Conservation (phyloP, 805 yeast species). For the Kuraishia piskuri region DNA sequence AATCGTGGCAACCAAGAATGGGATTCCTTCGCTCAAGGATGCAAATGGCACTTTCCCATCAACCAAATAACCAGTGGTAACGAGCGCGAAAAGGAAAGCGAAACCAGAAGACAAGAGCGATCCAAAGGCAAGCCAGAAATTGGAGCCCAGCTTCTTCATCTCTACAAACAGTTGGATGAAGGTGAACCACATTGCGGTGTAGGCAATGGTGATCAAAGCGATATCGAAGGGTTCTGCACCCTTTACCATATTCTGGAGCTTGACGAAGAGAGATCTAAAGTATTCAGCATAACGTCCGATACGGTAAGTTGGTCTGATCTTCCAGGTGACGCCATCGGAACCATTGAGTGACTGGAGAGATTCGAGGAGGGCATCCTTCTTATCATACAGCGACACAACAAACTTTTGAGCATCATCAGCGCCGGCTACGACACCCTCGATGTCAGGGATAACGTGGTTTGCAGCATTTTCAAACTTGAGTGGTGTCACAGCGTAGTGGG, state of each 20-base stretch:
- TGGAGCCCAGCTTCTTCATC: conserved; percentile 73
- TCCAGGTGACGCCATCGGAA: conserved; percentile 48
- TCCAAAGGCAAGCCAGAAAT: conserved; percentile 78
- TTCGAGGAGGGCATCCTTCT: conserved; percentile 14
- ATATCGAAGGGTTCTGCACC: conserved; percentile 86
- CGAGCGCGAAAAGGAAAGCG: conserved; percentile 76
- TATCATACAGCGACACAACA: conserved; percentile 21
- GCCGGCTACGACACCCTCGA: conserved; percentile 30
- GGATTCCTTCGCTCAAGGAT: conserved; percentile 82
- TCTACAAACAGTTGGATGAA: conserved; percentile 65
- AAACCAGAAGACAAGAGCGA: conserved; percentile 71
- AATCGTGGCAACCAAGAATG: conserved; percentile 84
- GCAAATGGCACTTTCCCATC: conserved; percentile 59
- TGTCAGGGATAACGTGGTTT: conserved; percentile 29
- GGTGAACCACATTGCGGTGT: conserved; percentile 82
- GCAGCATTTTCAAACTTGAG: conserved; percentile 44
- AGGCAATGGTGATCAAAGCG: conserved; percentile 69
- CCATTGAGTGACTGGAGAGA: conserved; percentile 12
- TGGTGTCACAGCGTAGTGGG: conserved; percentile 43
- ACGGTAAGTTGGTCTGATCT: conserved; percentile 47
- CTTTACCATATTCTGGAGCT: conserved; percentile 36
- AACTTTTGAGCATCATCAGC: conserved; percentile 33
- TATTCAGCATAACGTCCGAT: conserved; percentile 50
- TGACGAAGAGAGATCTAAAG: conserved; percentile 28
- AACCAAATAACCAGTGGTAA: conserved; percentile 46